Evolutionary conservation across 2,329 filamentous ascomycete species (phyloP).

Genomic region (Fusarium sp.): DNA sequence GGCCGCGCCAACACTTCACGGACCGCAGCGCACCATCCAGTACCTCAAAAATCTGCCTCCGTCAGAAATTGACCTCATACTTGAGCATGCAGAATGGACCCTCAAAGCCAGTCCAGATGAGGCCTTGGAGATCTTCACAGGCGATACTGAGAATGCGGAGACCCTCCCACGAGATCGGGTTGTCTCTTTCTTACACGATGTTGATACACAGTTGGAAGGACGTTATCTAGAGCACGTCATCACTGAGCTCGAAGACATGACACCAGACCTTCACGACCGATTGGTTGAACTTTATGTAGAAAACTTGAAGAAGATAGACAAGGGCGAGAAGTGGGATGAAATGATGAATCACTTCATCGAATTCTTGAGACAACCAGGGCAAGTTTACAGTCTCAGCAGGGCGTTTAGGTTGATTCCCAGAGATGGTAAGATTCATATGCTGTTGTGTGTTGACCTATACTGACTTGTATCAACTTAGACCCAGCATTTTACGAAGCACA

Average conservation of each 20-base stretch:
- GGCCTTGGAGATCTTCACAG: constrained; percentile 93
- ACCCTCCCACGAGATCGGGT: constrained; percentile 83
- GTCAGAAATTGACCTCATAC: constrained; percentile 87
- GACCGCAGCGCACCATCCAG: constrained; percentile 83
- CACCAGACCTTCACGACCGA: constrained; percentile 87
- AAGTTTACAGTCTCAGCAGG: constrained; percentile 80
- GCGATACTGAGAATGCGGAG: constrained; percentile 95
- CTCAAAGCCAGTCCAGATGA: constrained; percentile 76
- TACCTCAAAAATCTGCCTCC: constrained; percentile 93
- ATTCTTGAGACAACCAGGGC: constrained; percentile 80
- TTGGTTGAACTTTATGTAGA: constrained; percentile 78
- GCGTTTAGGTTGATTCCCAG: constrained; percentile 82
- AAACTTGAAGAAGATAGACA: constrained; percentile 60
- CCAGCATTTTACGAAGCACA: constrained; percentile 88
- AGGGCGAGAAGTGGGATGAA: constrained; percentile 63
- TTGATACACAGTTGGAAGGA: constrained; percentile 79
- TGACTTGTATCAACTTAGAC: constrained; percentile 63
- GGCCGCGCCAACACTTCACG: constrained; percentile 71
- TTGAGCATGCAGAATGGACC: constrained; percentile 93
- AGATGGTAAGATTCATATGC: constrained; percentile 70
- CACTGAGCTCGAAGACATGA: constrained; percentile 84
- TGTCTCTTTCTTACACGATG: constrained; percentile 75
- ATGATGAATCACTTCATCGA: constrained; percentile 75
- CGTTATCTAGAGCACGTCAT: constrained; percentile 93
- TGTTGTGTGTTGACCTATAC: background rate